These are phyloP conservation scores for Raddia distichophylla DNA, from an alignment of 176 grass and related monocot species.

Conservation along the genomic window DNA sequence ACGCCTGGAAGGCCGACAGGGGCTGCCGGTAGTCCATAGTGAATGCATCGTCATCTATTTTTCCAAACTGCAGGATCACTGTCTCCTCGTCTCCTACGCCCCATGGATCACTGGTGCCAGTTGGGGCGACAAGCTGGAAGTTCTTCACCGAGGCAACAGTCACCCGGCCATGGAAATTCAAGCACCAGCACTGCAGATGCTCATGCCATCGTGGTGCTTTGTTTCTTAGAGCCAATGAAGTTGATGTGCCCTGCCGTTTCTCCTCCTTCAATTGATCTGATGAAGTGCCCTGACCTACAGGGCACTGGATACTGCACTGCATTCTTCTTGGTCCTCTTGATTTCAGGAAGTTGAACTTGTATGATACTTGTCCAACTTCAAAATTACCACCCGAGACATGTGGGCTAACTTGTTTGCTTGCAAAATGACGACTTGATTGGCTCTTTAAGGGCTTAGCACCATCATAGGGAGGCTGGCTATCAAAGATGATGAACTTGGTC, in stretches of 20 bases:
- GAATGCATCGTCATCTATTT: constrained; percentile 77
- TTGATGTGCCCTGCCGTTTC: neutral
- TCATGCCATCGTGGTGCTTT: constrained; percentile 95
- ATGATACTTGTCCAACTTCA: constrained; percentile 70
- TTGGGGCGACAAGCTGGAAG: constrained; percentile 76
- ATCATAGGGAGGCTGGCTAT: constrained; percentile 58
- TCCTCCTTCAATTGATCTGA: constrained; percentile 45
- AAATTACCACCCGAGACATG: constrained; percentile 67
- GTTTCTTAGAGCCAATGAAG: constrained; percentile 67
- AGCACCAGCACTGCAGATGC: constrained; percentile 93
- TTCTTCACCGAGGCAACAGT: constrained; percentile 93
- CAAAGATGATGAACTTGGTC: constrained; percentile 81
- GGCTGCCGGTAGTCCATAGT: constrained; percentile 97
- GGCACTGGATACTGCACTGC: constrained; percentile 83
- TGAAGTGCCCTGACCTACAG: constrained; percentile 25
- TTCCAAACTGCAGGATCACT: constrained; percentile 91
- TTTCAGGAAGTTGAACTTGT: constrained; percentile 96
- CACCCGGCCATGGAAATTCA: constrained; percentile 93
- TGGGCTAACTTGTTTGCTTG: constrained; percentile 87
- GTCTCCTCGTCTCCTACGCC: constrained; percentile 73
- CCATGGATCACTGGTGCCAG: constrained; percentile 35
- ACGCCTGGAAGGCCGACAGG: constrained; percentile 92
- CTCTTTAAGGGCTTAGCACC: constrained; percentile 73
- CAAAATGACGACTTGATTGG: constrained; percentile 65
- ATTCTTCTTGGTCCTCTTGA: constrained; percentile 91